Evolutionary conservation across 2,329 filamentous ascomycete species (phyloP), one percentile per base, ranked within the genome.

Genomic region (Botrytis fragariae): DNA sequence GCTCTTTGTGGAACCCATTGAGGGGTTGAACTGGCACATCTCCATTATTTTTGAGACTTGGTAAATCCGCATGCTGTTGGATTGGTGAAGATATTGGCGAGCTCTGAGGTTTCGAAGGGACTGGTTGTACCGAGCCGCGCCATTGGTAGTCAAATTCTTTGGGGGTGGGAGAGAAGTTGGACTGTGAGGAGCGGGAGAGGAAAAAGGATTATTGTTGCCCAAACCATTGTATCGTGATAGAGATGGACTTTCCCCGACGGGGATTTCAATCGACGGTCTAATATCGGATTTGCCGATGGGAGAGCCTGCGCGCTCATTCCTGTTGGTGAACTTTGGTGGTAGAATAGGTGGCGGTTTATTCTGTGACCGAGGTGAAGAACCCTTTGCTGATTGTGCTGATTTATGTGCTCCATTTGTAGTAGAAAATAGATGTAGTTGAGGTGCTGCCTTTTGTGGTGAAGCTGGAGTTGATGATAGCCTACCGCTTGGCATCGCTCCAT

Each of bases 141-240:
- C 79, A 73, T 79, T 80, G 12, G 75, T 73, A 69, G 79, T 78
- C 10, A 74, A 76, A 69, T 80, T 77, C 51, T 45, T 74, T 16
- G 80, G 80, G 32, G 80, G 80, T 63, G 80, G 80, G 16, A 81
- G 77, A 73, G 77, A 80, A 18, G 78, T 80, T 44, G 80, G 79
- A 60, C 80, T 81, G 44, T 80, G 75, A 44, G 77, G 79, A 68
- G 75, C 76, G 32, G 80, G 80, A 14, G 80, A 80, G 32, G 80
- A 80, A 54, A 81, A 81, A 35, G 76, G 77, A 67, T 81, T 73
- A 25, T 9, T 71, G 39, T 37, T 73, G 32, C 68, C 44, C 22
- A 72, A 39, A 51, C 71, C 71, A 48, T 72, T 72, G 25, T 72
- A 37, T 61, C 65, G 37, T 35, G 73, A 57, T 18, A 69, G 25